These are phyloP conservation scores for Pichia sp. DNA, from an alignment of 1,139 yeast species.

Conservation along the genomic window DNA sequence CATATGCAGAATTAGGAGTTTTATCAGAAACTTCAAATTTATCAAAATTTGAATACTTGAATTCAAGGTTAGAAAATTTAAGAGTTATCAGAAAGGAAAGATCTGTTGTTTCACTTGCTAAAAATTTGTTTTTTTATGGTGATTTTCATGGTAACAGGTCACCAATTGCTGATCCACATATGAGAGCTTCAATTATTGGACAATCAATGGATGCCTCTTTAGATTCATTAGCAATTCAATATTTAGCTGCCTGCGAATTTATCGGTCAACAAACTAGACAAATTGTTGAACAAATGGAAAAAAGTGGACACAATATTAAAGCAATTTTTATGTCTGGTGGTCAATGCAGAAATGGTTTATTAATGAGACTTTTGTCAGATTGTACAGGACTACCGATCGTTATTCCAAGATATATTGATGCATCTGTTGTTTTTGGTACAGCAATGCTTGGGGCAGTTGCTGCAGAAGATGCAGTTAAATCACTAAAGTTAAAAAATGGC, in stretches of 20 bases:
- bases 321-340: constrained; percentile 93
- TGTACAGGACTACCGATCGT: constrained; percentile 90
- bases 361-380: constrained; percentile 86
- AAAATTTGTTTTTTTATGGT: constrained; percentile 85
- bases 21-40: constrained; percentile 52
- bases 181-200: constrained; percentile 93
- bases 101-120: constrained; percentile 74
- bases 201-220: constrained; percentile 85
- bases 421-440: constrained; percentile 93
- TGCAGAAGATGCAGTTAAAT: constrained; percentile 49
- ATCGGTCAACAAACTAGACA: constrained; percentile 97
- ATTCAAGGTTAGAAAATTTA: constrained; percentile 63
- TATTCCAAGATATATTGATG: constrained; percentile 90
- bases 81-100: constrained; percentile 51
- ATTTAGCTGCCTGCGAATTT: constrained; percentile 92
- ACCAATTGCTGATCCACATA: constrained; percentile 88
- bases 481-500: neutral
- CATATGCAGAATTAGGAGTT: constrained; percentile 56
- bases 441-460: constrained; percentile 95
- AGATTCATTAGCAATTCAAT: constrained; percentile 76
- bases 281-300: constrained; percentile 77
- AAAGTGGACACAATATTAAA: constrained; percentile 68
- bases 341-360: constrained; percentile 84
- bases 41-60: constrained; percentile 77
- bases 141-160: constrained; percentile 96